Conservation (phyloP, 2,329 filamentous ascomycete genomes). For the Trichoderma sp. region DNA sequence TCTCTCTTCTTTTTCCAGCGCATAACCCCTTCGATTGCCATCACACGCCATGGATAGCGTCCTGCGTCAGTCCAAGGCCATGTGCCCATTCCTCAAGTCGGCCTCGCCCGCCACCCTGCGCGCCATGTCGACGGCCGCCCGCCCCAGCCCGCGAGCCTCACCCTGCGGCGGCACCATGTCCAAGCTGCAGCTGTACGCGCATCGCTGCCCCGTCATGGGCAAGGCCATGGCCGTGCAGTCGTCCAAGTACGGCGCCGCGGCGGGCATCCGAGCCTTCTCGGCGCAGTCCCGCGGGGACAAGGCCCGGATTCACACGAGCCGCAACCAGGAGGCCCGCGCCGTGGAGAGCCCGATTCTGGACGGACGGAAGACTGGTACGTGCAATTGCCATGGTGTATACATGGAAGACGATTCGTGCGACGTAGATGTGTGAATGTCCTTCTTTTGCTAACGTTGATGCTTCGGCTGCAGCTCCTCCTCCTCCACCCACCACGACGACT, state of each 20-base stretch:
- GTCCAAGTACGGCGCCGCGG: conserved; percentile 55
- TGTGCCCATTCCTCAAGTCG: conserved; percentile 97
- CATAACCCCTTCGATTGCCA: neutral
- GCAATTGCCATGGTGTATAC: neutral
- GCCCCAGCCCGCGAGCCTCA: conserved; percentile 59
- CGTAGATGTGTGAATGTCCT: neutral
- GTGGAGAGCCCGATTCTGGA: conserved; percentile 64
- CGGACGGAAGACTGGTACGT: conserved; percentile 56
- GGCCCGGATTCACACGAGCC: conserved; percentile 81
- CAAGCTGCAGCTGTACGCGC: conserved; percentile 90
- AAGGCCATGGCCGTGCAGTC: conserved; percentile 92
- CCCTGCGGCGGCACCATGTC: conserved; percentile 92
- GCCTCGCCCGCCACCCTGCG: conserved; percentile 90
- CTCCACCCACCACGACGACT: conserved; percentile 33
- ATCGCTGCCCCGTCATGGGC: conserved; percentile 97
- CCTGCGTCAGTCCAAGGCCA: conserved; percentile 90
- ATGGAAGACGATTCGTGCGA: no score
- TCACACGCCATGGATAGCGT: conserved; percentile 80
- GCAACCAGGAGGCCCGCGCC: conserved; percentile 75
- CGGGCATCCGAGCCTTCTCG: conserved; percentile 57
- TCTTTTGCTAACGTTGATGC: neutral
- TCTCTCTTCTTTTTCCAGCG: neutral
- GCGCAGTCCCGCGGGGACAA: conserved; percentile 57
- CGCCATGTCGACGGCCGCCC: conserved; percentile 76
- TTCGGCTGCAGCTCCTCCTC: conserved; percentile 28